phyloP scores from a whole-genome alignment of 768 basidiomycete species.

The Mycena kentingensis region DNA sequence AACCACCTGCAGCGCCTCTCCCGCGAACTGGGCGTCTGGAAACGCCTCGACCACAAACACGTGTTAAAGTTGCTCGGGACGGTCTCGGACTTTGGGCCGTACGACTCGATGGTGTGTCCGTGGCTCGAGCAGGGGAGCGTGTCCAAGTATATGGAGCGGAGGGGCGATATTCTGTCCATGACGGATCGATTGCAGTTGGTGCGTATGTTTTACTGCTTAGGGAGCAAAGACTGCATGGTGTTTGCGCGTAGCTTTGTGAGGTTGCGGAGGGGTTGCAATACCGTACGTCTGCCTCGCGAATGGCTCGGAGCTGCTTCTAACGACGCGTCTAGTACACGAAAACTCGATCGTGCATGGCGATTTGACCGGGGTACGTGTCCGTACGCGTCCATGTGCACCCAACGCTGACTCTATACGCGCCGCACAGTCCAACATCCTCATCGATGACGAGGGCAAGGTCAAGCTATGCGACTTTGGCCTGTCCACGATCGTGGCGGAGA shows the following conservation, averaged over 20 bases:
- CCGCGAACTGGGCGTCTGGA: conserved; percentile 42
- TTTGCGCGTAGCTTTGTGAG: conserved; percentile 35
- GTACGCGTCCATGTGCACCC: neutral
- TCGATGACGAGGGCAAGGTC: conserved; percentile 42
- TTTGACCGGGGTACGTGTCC: conserved; percentile 39
- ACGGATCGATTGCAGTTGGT: conserved; percentile 39
- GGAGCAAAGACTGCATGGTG: neutral
- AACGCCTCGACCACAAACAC: conserved; percentile 40
- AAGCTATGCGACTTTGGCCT: conserved; percentile 51
- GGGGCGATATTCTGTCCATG: conserved; percentile 37
- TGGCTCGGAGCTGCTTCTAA: neutral
- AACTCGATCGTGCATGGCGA: conserved; percentile 45
- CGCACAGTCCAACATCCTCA: conserved; percentile 47
- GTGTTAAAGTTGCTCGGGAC: conserved; percentile 40
- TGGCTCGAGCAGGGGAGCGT: conserved; percentile 44
- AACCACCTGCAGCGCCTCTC: conserved; percentile 34
- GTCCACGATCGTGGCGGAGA: conserved; percentile 40
- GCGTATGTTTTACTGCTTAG: conserved; percentile 10
- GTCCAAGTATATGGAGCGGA: conserved; percentile 39
- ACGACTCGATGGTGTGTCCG: conserved; percentile 42
- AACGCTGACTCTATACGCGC: neutral
- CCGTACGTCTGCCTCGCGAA: conserved; percentile 28
- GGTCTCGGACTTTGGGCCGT: conserved; percentile 40
- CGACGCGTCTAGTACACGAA: conserved; percentile 35
- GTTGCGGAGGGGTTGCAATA: conserved; percentile 42